Conservation (phyloP, 2,329 filamentous ascomycete species). For the Xylogone sp. region DNA sequence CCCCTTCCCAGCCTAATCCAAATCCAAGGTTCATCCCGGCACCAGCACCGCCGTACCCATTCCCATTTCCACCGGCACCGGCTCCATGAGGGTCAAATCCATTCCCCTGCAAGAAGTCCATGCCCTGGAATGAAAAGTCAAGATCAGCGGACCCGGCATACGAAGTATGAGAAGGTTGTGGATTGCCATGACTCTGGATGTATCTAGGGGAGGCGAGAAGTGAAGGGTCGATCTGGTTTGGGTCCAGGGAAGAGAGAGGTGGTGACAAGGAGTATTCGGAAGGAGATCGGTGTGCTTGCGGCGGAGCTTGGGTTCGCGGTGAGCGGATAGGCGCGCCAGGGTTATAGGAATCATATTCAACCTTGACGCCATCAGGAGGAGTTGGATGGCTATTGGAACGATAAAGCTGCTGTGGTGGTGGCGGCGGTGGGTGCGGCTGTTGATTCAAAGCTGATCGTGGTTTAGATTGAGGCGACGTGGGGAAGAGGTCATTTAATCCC, state of each 20-base stretch:
- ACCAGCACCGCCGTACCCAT: background rate
- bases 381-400: background rate
- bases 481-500: slow-evolving; percentile 27
- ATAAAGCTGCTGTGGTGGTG: background rate
- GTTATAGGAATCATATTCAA: slow-evolving; percentile 13
- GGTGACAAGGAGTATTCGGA: slow-evolving; percentile 22
- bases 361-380: slow-evolving; percentile 7
- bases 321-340: slow-evolving; percentile 1
- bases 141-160: slow-evolving; percentile 4
- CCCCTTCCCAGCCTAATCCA: slow-evolving; percentile 13
- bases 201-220: slow-evolving; percentile 18
- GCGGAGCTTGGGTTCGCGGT: slow-evolving; percentile 1
- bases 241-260: slow-evolving; percentile 18
- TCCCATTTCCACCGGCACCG: slow-evolving; percentile 4
- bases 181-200: slow-evolving; percentile 1
- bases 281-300: slow-evolving; percentile 10
- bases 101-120: slow-evolving; percentile 21
- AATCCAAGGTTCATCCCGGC: slow-evolving; percentile 7
- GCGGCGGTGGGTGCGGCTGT: too few species aligned
- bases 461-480: slow-evolving; percentile 3
- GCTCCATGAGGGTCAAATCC: background rate
- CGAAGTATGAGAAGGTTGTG: slow-evolving; percentile 1
- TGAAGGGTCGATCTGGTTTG: slow-evolving; percentile 23
- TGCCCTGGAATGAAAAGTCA: slow-evolving; percentile 20
- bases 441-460: background rate